Evolutionary conservation across 768 basidiomycete species (phyloP), one percentile per base, ranked within the genome.

Genomic region (Hericium alpestre): DNA sequence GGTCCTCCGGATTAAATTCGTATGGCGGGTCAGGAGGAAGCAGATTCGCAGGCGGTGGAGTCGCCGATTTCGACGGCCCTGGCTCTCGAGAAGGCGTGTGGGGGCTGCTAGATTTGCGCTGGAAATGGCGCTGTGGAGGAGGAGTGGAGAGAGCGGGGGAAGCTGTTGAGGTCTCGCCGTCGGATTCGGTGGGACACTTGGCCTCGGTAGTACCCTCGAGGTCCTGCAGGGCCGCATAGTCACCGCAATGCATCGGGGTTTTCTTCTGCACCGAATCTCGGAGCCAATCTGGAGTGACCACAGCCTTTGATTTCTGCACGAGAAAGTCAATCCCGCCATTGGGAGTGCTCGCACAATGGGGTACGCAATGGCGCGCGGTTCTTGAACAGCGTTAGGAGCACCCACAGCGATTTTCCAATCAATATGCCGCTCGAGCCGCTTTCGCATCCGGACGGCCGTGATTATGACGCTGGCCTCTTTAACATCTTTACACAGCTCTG

Each of bases 211-310:
- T 72, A 8, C 79, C 69, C 20, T 71, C 73, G 46, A 84, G 68
- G 58, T 80, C 76, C 10, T 67, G 61, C 11, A 90, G 56, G 2
- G 84, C 85, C 40, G 78, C 74, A 65, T 84, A 90, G 39, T 73
- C 69, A 1, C 72, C 76, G 58, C 72, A 87, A 0, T 83, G 78
- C 3, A 82, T 69, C 0, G 73, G 64, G 15, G 64, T 70, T 0
- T 75, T 72, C 46, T 73, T 69, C 23, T 68, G 64, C 16, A 81
- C 69, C 3, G 84, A 86, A 56, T 85, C 78, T 37, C 68, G 73
- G 16, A 91, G 74, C 89, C 88, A 91, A 37, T 79, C 72, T 0
- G 87, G 86, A 2, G 78, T 83, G 11, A 91, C 86, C 22, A 90
- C 76, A 0, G 78, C 73, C 63, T 86, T 90, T 38, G 73, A 73